Conservation (phyloP, 257 asterid species). For the Fraxinus pennsylvanica region DNA sequence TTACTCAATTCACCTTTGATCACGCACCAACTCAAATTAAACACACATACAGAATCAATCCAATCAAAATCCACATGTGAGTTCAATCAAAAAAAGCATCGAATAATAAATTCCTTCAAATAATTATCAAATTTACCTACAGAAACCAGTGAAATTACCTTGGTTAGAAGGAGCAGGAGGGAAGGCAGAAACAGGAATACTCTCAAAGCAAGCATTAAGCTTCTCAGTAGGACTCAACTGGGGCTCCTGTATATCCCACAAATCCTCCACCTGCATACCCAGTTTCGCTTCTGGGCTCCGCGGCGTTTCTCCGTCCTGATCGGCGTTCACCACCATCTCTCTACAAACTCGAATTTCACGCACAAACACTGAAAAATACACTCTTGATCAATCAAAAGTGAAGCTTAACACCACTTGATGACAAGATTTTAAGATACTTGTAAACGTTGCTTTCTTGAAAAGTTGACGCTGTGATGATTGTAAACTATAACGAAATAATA, state of each 20-base stretch:
- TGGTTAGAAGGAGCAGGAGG: constrained; percentile 81
- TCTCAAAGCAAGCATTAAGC: constrained; percentile 95
- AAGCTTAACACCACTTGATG: background rate
- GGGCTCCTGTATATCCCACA: constrained; percentile 90
- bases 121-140: background rate
- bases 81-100: background rate
- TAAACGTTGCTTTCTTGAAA: constrained; percentile 25
- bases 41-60: constrained; percentile 5
- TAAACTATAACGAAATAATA: constrained; percentile 6
- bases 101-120: background rate
- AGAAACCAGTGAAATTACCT: constrained; percentile 35
- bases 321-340: constrained; percentile 42
- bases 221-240: constrained; percentile 94
- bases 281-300: constrained; percentile 95
- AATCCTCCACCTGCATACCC: constrained; percentile 94
- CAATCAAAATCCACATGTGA: background rate
- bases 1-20: constrained; percentile 12
- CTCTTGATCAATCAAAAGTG: background rate
- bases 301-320: constrained; percentile 61
- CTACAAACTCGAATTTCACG: constrained; percentile 6
- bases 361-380: constrained; percentile 5
- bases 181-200: constrained; percentile 90
- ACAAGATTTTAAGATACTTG: constrained; percentile 15
- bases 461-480: constrained; percentile 38
- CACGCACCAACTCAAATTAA: background rate